These are phyloP conservation scores for Dipodascopsis uninucleata DNA, from an alignment of 805 yeast species.

Conservation along the genomic window DNA sequence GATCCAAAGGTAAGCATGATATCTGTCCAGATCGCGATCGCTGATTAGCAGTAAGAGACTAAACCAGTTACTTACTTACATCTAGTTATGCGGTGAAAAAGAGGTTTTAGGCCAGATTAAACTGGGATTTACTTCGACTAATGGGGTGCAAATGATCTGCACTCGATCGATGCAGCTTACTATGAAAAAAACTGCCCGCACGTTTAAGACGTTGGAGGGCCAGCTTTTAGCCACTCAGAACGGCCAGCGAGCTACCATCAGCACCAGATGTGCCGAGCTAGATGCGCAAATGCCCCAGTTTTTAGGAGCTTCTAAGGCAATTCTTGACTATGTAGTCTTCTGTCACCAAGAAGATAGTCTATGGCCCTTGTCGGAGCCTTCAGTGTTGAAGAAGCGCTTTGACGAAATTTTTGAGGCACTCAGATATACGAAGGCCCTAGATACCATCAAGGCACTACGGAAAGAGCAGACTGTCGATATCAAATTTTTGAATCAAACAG, in stretches of 20 bases:
- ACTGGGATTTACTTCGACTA: conserved; percentile 72
- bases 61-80: conserved; percentile 6
- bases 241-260: conserved; percentile 69
- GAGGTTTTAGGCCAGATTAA: conserved; percentile 88
- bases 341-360: conserved; percentile 96
- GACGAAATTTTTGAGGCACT: conserved; percentile 96
- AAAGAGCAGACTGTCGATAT: conserved; percentile 77
- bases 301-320: conserved; percentile 83
- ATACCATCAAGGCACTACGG: conserved; percentile 65
- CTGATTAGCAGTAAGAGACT: neutral
- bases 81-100: no score
- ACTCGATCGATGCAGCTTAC: conserved; percentile 79
- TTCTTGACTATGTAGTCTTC: conserved; percentile 86
- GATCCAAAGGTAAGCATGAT: conserved; percentile 60
- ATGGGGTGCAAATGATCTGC: conserved; percentile 73
- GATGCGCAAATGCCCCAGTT: conserved; percentile 76
- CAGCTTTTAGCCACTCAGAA: conserved; percentile 60
- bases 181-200: conserved; percentile 56
- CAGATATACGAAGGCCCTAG: conserved; percentile 86
- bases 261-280: conserved; percentile 78
- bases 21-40: neutral
- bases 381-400: conserved; percentile 81
- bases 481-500: conserved; percentile 71
- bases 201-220: conserved; percentile 90
- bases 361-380: conserved; percentile 95